These are phyloP conservation scores for Moniliella sp. DNA, from an alignment of 1,284 basidiomycete species.

Conservation along the genomic window DNA sequence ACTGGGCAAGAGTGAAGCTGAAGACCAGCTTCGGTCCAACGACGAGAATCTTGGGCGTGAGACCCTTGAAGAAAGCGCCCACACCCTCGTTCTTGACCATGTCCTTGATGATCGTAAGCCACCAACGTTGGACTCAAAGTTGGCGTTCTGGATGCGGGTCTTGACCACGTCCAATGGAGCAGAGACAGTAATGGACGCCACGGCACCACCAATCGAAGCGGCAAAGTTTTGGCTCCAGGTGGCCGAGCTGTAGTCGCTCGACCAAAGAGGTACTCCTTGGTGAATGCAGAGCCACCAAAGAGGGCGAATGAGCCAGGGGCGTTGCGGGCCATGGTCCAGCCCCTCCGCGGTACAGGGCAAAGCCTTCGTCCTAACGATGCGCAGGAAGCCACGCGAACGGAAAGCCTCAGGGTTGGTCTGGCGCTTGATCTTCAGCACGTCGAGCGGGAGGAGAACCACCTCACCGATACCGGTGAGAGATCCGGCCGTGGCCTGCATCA, in stretches of 20 bases:
- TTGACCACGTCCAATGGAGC: slow-evolving; percentile 90
- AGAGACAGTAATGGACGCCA: slow-evolving; percentile 82
- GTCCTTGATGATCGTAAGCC: slow-evolving; percentile 68
- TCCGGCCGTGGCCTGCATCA: slow-evolving; percentile 84
- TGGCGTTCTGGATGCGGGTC: slow-evolving; percentile 70
- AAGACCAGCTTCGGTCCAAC: slow-evolving; percentile 95
- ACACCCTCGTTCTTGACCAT: slow-evolving; percentile 67
- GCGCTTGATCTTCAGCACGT: slow-evolving; percentile 92
- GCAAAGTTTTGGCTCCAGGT: slow-evolving; percentile 64
- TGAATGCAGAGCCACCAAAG: slow-evolving; percentile 80
- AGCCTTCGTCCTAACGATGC: slow-evolving; percentile 75
- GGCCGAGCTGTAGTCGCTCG: slow-evolving; percentile 65
- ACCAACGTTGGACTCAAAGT: slow-evolving; percentile 69
- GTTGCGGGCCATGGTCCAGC: slow-evolving; percentile 94
- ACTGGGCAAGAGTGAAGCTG: slow-evolving; percentile 89
- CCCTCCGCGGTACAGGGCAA: slow-evolving; percentile 78
- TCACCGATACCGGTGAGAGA: slow-evolving; percentile 51
- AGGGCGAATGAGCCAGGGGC: slow-evolving; percentile 73
- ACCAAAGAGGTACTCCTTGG: slow-evolving; percentile 78
- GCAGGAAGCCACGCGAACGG: slow-evolving; percentile 49
- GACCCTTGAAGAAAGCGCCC: slow-evolving; percentile 80
- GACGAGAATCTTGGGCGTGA: slow-evolving; percentile 65
- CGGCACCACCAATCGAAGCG: slow-evolving; percentile 79
- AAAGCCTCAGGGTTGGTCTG: slow-evolving; percentile 31
- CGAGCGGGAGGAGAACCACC: slow-evolving; percentile 82